These are phyloP conservation scores for Panus rudis DNA, from an alignment of 768 basidiomycete species.

Conservation along the genomic window DNA sequence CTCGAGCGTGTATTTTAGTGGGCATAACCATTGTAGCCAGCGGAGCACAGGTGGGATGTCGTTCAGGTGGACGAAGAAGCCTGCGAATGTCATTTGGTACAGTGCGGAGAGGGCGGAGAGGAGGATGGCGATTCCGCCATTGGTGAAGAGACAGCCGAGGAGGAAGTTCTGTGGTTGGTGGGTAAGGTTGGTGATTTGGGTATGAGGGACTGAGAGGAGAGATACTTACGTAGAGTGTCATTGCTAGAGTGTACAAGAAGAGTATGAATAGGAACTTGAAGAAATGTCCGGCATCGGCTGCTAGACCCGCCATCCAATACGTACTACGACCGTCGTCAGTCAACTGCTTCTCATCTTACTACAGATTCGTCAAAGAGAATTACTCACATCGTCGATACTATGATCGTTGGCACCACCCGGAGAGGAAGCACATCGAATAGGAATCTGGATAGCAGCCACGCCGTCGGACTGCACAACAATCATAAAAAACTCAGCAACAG, in stretches of 20 bases:
- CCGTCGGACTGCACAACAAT: slow-evolving; percentile 53
- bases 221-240: slow-evolving; percentile 74
- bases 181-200: background rate
- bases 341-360: no score
- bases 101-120: slow-evolving; percentile 69
- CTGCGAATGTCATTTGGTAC: slow-evolving; percentile 84
- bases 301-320: slow-evolving; percentile 96
- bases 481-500: background rate
- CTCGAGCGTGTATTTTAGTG: slow-evolving; percentile 77
- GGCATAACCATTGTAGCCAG: slow-evolving; percentile 90
- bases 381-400: slow-evolving; percentile 76
- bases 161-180: slow-evolving; percentile 69
- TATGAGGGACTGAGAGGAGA: background rate
- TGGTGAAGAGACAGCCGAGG: slow-evolving; percentile 73
- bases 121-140: slow-evolving; percentile 88
- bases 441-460: slow-evolving; percentile 87
- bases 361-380: slow-evolving; percentile 3
- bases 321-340: slow-evolving; percentile 37
- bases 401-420: slow-evolving; percentile 81
- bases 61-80: slow-evolving; percentile 86
- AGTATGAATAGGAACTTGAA: slow-evolving; percentile 95
- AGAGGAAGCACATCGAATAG: slow-evolving; percentile 87
- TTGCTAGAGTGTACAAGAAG: slow-evolving; percentile 74
- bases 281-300: slow-evolving; percentile 69
- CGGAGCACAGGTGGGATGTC: slow-evolving; percentile 85